These are phyloP conservation scores for Casuarina cunninghamiana DNA, from an alignment of 306 rosid species.

Conservation along the genomic window DNA sequence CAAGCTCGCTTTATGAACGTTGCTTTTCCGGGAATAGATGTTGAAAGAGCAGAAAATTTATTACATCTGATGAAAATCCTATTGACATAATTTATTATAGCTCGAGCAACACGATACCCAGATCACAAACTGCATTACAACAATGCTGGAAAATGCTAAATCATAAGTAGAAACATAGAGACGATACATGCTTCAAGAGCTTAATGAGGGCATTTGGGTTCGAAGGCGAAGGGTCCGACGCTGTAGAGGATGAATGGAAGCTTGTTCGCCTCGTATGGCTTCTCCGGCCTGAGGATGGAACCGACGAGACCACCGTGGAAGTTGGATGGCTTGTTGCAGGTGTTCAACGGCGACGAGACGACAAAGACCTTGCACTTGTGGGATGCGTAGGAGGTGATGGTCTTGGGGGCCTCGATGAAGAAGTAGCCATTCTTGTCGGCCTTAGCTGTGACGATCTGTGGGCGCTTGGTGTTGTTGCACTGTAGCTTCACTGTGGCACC, in stretches of 20 bases:
- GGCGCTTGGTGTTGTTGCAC: constrained; percentile 69
- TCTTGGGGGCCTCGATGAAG: constrained; percentile 62
- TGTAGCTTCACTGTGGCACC: constrained; percentile 68
- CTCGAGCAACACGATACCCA: neutral
- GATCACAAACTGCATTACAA: neutral
- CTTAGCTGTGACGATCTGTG: constrained; percentile 20
- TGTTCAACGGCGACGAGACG: constrained; percentile 43
- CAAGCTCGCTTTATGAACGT: neutral
- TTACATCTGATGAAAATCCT: neutral
- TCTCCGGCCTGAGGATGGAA: constrained; percentile 46
- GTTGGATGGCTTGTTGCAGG: constrained; percentile 46
- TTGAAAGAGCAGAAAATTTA: neutral
- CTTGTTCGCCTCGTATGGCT: constrained; percentile 38
- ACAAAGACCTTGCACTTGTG: constrained; percentile 64
- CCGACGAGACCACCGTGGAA: constrained; percentile 65
- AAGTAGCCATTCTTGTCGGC: constrained; percentile 82
- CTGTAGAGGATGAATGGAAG: constrained; percentile 56
- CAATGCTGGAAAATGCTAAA: neutral
- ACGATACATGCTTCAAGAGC: too few relatives aligned
- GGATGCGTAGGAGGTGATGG: constrained; percentile 60
- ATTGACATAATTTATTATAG: neutral
- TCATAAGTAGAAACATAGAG: neutral
- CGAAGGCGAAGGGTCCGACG: constrained; percentile 79
- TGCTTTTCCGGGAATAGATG: neutral
- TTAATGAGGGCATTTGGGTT: constrained; percentile 51